Evolutionary conservation across 345 rosid genomes (phyloP).

Genomic region (Anacardium occidentale): DNA sequence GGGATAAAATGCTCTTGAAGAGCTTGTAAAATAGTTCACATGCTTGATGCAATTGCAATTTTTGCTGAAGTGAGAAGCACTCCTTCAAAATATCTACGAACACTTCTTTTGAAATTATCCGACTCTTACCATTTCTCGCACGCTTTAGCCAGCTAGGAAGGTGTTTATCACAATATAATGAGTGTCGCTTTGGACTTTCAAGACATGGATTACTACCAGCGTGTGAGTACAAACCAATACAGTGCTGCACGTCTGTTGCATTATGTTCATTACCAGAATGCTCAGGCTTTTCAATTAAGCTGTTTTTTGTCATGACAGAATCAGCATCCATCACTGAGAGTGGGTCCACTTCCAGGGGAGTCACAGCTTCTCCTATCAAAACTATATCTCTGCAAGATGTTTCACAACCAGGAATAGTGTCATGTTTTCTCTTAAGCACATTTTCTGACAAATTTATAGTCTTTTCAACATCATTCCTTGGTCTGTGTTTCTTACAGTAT

Average conservation of each 20-base stretch:
- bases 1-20: conserved; percentile 81
- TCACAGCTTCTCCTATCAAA: conserved; percentile 42
- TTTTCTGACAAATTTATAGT: conserved; percentile 29
- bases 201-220: conserved; percentile 49
- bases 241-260: conserved; percentile 34
- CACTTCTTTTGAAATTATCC: conserved; percentile 90
- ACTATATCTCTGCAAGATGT: conserved; percentile 47
- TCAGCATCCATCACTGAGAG: conserved; percentile 40
- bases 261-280: conserved; percentile 43
- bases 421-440: conserved; percentile 54
- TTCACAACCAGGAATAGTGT: conserved; percentile 38
- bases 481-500: conserved; percentile 90
- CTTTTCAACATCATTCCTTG: conserved; percentile 40
- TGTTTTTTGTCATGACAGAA: conserved; percentile 30
- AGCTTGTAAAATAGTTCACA: conserved; percentile 96
- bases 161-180: conserved; percentile 85
- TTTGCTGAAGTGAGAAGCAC: conserved; percentile 62
- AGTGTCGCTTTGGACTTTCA: conserved; percentile 68
- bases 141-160: conserved; percentile 99
- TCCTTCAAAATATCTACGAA: conserved; percentile 67
- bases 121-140: conserved; percentile 97
- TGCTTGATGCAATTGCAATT: conserved; percentile 77
- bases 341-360: conserved; percentile 47
- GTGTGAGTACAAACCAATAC: conserved; percentile 60
- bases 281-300: conserved; percentile 46